phyloP scores from a whole-genome alignment of 768 basidiomycete species.

The Lactarius hengduanensis region DNA sequence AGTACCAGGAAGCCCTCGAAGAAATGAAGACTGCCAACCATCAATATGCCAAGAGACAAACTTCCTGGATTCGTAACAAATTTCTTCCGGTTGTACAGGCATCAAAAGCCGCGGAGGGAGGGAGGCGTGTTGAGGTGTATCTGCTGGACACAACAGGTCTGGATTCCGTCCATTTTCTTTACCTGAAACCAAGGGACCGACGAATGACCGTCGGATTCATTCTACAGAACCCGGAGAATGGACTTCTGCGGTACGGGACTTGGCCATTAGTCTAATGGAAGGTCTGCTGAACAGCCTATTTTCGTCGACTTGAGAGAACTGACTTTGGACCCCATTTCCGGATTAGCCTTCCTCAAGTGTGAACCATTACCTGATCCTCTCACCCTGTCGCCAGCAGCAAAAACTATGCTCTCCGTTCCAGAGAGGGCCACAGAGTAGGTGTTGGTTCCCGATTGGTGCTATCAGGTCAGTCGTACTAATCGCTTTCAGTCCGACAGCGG shows the following conservation, averaged over 20 bases:
- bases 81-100: conserved; percentile 67
- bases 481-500: conserved; percentile 51
- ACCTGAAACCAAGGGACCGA: conserved; percentile 44
- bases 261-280: conserved; percentile 49
- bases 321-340: background rate
- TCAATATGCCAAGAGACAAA: conserved; percentile 89
- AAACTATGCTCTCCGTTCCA: conserved; percentile 48
- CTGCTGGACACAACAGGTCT: conserved; percentile 69
- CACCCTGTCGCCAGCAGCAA: conserved; percentile 53
- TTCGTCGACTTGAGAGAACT: background rate
- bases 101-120: conserved; percentile 40
- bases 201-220: conserved; percentile 30
- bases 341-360: conserved; percentile 22
- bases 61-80: conserved; percentile 91
- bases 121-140: conserved; percentile 46
- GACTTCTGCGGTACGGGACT: conserved; percentile 51
- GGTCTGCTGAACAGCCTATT: conserved; percentile 37
- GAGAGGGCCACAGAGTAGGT: conserved; percentile 48
- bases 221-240: conserved; percentile 39
- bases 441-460: background rate
- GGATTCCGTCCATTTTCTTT: conserved; percentile 25
- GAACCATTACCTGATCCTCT: conserved; percentile 54
- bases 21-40: conserved; percentile 84
- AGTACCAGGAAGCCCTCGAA: conserved; percentile 56
- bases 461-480: conserved; percentile 1